These are phyloP conservation scores for Wickerhamomyces bisporus DNA, from an alignment of 805 yeast genomes.

Conservation along the genomic window DNA sequence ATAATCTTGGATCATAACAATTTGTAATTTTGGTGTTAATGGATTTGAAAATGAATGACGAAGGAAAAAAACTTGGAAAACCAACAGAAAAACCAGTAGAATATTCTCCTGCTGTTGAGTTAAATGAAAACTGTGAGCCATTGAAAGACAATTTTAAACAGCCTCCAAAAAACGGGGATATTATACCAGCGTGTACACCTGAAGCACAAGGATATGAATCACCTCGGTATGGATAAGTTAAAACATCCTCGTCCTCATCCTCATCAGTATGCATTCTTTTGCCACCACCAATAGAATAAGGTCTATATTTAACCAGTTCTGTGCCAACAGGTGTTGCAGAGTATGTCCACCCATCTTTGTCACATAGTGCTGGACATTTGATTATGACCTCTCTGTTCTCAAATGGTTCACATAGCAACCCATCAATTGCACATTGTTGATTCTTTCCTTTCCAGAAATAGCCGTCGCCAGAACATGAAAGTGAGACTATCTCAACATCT, in stretches of 20 bases:
- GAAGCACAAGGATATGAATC: conserved; percentile 86
- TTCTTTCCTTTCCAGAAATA: conserved; percentile 68
- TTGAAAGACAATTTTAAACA: conserved; percentile 54
- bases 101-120: conserved; percentile 39
- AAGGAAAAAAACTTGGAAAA: conserved; percentile 67
- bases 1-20: conserved; percentile 61
- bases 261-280: too few relatives aligned
- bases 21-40: conserved; percentile 33
- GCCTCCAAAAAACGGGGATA: conserved; percentile 70
- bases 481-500: conserved; percentile 31
- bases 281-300: conserved; percentile 74
- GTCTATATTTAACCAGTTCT: conserved; percentile 55
- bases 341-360: conserved; percentile 57
- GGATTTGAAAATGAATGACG: conserved; percentile 53
- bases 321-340: conserved; percentile 67
- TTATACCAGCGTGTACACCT: conserved; percentile 74
- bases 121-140: conserved; percentile 47
- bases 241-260: conserved; percentile 11
- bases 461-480: conserved; percentile 40
- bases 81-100: conserved; percentile 42
- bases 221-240: conserved; percentile 65
- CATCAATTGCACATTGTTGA: conserved; percentile 67
- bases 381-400: conserved; percentile 42
- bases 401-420: conserved; percentile 47
- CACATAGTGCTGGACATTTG: conserved; percentile 83